Evolutionary conservation across 805 yeast species (phyloP), one percentile per base, ranked within the genome.

Genomic region (Kockiozyma suomiensis): DNA sequence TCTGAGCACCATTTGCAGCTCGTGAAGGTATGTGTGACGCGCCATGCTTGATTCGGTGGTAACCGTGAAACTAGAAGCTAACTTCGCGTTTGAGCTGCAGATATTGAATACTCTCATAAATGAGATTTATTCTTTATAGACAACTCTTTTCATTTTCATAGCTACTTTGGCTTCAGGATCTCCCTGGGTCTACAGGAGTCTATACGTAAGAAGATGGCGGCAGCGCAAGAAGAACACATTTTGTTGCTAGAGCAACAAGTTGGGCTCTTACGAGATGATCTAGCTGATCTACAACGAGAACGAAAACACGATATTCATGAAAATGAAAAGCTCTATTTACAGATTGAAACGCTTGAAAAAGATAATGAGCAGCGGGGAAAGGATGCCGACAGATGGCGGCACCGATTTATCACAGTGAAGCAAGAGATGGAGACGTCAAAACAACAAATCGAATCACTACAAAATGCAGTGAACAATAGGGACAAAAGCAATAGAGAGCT

Each of bases 321-420:
- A 17, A 56, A 51, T n/a, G 54, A 40, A 19, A 46, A 38, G 21
- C 55, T 60, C 4, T 25, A 50, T 10, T 23, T 25, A 15, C 54
- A 55, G 42, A 40, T 55, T 12, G 61, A 60, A n/a, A 52, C 48
- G n/a, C 19, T 56, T 4, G 58, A 56, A 40, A 23, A 38, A 19
- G 65, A 61, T 19, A 37, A 8, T 23, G 63, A 51, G 38, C 42
- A 43, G 13, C 60, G 56, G 4, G 54, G 54, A 10, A 40, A n/a
- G 7, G 54, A 58, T 40, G 62, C 62, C 13, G 63, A 61, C 32
- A 35, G 51, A 12, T 61, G 65, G 65, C 51, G 59, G 28, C 48
- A 41, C 19, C 37, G 56, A n/a, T 58, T n/a, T 38, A 23, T 43
- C 35, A 43, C 50, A 7, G 65, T 58, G 28, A 53, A 48, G 45